phyloP scores from a whole-genome alignment of 2,329 filamentous ascomycete genomes.

The Penicillium crustosum region DNA sequence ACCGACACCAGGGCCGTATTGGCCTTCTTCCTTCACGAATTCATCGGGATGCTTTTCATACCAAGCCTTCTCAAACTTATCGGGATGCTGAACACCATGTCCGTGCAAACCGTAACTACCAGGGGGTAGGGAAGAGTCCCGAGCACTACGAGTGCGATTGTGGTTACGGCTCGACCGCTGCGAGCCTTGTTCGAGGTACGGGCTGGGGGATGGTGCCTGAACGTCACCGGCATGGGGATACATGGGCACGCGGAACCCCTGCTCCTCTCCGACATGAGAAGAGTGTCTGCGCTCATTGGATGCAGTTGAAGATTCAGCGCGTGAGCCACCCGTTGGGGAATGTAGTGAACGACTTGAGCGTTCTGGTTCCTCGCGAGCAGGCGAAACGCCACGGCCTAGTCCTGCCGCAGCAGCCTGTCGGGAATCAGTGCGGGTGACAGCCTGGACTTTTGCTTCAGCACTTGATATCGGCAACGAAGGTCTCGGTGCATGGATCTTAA shows the following conservation, averaged over 20 bases:
- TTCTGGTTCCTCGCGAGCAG: conserved; percentile 55
- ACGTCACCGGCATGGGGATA: conserved; percentile 90
- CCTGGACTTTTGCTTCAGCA: conserved; percentile 78
- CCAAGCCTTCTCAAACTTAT: conserved; percentile 88
- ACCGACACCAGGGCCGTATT: conserved; percentile 60
- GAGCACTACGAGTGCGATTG: conserved; percentile 69
- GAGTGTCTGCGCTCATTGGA: conserved; percentile 57
- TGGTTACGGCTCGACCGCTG: conserved; percentile 58
- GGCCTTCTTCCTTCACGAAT: conserved; percentile 69
- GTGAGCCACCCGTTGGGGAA: conserved; percentile 61
- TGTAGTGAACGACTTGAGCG: conserved; percentile 56
- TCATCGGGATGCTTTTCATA: conserved; percentile 88
- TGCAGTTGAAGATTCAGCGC: conserved; percentile 47
- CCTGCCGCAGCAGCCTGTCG: conserved; percentile 80
- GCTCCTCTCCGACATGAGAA: conserved; percentile 66
- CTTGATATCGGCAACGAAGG: conserved; percentile 78
- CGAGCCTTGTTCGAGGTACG: conserved; percentile 49
- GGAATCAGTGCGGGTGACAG: conserved; percentile 90
- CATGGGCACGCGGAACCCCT: conserved; percentile 95
- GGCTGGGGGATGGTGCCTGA: conserved; percentile 84
- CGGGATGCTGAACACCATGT: conserved; percentile 71
- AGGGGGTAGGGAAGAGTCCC: conserved; percentile 70
- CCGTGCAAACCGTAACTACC: conserved; percentile 93
- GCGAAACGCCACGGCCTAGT: conserved; percentile 62
- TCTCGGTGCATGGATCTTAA: conserved; percentile 85